Evolutionary conservation across 192 early-diverging fungal genomes (phyloP), one percentile per base, ranked within the genome.

Genomic region (Diversispora epigaea): DNA sequence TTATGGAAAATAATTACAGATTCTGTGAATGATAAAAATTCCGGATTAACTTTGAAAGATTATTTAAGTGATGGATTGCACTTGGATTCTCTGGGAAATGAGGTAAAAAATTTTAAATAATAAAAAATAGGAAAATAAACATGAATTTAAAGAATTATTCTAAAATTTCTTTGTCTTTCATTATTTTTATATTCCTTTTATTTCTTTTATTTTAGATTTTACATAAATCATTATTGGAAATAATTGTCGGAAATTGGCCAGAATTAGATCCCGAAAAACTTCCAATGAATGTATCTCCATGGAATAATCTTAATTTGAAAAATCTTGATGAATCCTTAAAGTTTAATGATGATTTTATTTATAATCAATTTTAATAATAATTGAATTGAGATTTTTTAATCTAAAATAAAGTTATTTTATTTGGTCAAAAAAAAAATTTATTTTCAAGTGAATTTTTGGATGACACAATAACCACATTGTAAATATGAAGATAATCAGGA

Each of bases 31-130:
- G n/a, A n/a, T n/a, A n/a, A n/a, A n/a, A n/a, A n/a, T n/a, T n/a
- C n/a, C n/a, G n/a, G n/a, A n/a, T n/a, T n/a, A n/a, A 15, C 62
- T 11, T 39, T 77, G 61, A 39, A 44, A 6, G 77, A 85, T 14
- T 81, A 80, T 67, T 46, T 90, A 11, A 63, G 52, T 4, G 90
- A 92, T 71, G 90, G 90, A 1, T 39, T 92, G 4, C 88, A 89
- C 61, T 74, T 92, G 15, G 84, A 77, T 46, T 52, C 80, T 9
- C 77, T 80, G 32, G 90, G 89, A 17, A 88, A 88, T 58, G 41
- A 84, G 77, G 86, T 84, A 77, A 72, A 56, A 54, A 19, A 12
- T 6, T 41, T 1, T 49, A 17, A 41, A 4, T 12, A 64, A 14
- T 4, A 25, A n/a, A 12, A 11, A 21, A 22, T 8, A 41, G 32